Base-by-base conservation (phyloP, 2,329 filamentous ascomycete species). In the Pyrenophora seminiperda region DNA sequence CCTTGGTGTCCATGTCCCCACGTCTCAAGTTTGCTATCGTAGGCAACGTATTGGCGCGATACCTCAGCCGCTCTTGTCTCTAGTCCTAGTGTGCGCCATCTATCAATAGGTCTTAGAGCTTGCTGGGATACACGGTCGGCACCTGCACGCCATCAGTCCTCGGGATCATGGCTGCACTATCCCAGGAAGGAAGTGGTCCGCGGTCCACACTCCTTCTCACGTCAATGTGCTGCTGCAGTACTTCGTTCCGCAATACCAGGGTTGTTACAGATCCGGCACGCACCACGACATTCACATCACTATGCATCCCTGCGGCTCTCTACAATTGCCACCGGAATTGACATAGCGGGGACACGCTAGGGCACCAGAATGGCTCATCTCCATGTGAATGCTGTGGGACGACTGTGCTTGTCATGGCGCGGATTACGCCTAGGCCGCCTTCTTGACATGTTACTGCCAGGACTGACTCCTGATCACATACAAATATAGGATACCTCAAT, bases 161-260 rank as follows among this genome's bases (percentile, higher is more conserved):
- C 67, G 64, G 66, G 56, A 63, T 63, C 53, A 62, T 63, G 68
- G 64, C 59, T 52, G 61, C 53, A 61, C 69, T 62, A 69, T 63
- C 66, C 66, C 66, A 58, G 63, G 63, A 63, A 54, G 53, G 64
- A 61, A 61, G 65, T 66, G 61, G 67, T 51, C 58, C 59, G 61
- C 61, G 63, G 62, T 68, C 68, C 65, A 72, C 65, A 66, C 58
- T 66, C 46, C 56, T 64, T 61, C 68, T 73, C 70, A 73, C 66
- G 70, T 72, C 71, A 73, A 73, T 65, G 67, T 67, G 66, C 62
- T 69, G 62, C 64, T 70, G 65, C 64, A 72, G 67, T 71, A 72
- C 68, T 65, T 70, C 63, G 68, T 67, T 68, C 70, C 67, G 71
- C 63, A 67, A 64, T 67, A 66, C 62, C 70, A 66, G 66, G 62